Percentiles rank a stretch among this genome's conserved stretches.
Conservation (phyloP, 176 grass and related monocot genomes). For the Oryza brachyantha region DNA sequence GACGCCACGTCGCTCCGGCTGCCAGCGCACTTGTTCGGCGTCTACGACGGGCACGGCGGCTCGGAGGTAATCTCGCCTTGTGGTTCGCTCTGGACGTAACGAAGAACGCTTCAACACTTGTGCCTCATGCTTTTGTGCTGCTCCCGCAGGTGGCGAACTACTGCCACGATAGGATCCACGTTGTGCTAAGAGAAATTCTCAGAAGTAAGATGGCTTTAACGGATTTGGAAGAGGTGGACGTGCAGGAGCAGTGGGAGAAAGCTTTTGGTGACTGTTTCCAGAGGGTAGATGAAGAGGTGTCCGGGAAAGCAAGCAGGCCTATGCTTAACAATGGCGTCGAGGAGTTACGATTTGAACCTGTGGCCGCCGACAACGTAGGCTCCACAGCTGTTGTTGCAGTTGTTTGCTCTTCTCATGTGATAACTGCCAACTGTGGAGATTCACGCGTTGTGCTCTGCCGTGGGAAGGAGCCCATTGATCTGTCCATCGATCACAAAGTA, state of each 20-base stretch:
- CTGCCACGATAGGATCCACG: conserved; percentile 64
- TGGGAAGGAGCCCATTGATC: conserved; percentile 48
- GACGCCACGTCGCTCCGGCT: conserved; percentile 23
- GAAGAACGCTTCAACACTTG: not conserved
- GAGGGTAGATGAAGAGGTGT: conserved; percentile 55
- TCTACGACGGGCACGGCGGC: conserved; percentile 83
- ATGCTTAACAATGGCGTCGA: not conserved
- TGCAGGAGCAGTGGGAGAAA: conserved; percentile 54
- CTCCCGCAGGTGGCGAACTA: conserved; percentile 56
- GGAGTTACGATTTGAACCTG: not conserved
- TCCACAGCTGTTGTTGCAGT: conserved; percentile 60
- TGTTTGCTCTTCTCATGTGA: conserved; percentile 73
- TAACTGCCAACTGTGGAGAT: conserved; percentile 65
- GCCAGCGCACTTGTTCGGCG: conserved; percentile 61
- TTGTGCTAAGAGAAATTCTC: conserved; percentile 41
- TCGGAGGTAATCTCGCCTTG: conserved; percentile 16
- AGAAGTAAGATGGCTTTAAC: not conserved
- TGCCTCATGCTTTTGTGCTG: not conserved
- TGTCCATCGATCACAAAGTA: conserved; percentile 76
- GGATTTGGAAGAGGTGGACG: conserved; percentile 23
- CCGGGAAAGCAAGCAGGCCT: conserved; percentile 23
- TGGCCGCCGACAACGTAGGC: conserved; percentile 43
- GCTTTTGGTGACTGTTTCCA: conserved; percentile 53
- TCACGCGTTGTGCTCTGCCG: conserved; percentile 69
- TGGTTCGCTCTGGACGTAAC: not conserved